Conservation (phyloP, 768 basidiomycete species). For the Xanthoconium purpureum region DNA sequence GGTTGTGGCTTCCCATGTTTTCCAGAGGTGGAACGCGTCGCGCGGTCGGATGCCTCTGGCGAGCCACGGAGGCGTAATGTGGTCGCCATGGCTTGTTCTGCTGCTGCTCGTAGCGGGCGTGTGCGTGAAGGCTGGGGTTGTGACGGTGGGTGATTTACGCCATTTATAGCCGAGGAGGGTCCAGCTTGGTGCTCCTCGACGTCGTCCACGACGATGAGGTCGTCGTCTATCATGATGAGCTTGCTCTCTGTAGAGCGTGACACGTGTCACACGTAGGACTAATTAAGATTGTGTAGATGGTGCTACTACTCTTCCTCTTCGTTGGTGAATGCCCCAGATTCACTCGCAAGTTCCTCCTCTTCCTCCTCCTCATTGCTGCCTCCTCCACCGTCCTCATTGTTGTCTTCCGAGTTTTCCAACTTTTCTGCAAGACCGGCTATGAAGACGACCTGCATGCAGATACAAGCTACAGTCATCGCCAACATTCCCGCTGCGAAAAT, state of each 20-base stretch:
- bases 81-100: conserved; percentile 36
- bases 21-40: conserved; percentile 54
- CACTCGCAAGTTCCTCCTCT: conserved; percentile 9
- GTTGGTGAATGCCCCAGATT: conserved; percentile 3
- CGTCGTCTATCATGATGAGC: conserved; percentile 47
- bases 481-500: conserved; percentile 48
- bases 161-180: conserved; percentile 35
- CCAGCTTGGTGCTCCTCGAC: conserved; percentile 42
- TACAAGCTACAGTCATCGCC: conserved; percentile 41
- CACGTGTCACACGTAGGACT: conserved; percentile 12
- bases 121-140: conserved; percentile 23
- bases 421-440: neutral
- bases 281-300: neutral
- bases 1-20: conserved; percentile 53
- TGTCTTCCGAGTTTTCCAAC: neutral
- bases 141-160: conserved; percentile 17
- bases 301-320: conserved; percentile 15
- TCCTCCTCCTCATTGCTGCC: conserved; percentile 12
- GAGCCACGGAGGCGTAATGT: conserved; percentile 32
- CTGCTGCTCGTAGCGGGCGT: conserved; percentile 33
- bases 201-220: conserved; percentile 62
- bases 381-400: neutral
- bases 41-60: conserved; percentile 41
- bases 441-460: conserved; percentile 16
- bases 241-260: conserved; percentile 2